Evolutionary conservation across 192 early-diverging fungal species (phyloP), one percentile per base, ranked within the genome.

Genomic region (Backusella australiensis): DNA sequence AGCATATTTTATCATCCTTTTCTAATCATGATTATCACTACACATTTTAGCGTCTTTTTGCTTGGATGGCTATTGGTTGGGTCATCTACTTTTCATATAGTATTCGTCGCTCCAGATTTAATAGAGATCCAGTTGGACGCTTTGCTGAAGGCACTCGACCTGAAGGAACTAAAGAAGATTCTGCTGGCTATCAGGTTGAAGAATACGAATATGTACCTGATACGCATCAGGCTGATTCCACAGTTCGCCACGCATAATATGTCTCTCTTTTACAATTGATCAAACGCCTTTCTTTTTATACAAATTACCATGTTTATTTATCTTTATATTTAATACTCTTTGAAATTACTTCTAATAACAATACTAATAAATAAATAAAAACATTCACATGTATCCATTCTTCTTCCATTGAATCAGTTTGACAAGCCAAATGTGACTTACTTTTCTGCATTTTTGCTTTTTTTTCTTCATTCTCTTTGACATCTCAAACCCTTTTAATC

Each of bases 1-100:
- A 7, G 29, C 11, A 63, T 63, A 63, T 59, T 56, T 7, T n/a
- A 53, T n/a, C 19, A 21, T 2, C 23, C 26, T 29, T 63, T 63
- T 29, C 56, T 63, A 63, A 26, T 63, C 12, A 29, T 49, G 12
- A 44, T 44, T 44, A 44, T 44, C 14, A 44, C 6, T 44, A 29
- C 12, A 26, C 26, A 63, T 29, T 32, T 63, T 29, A 63, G 56
- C 91, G 95, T 44, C 80, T 96, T 32, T 87, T 93, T 66, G 87
- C 90, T 34, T 95, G 95, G 95, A 86, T 94, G 72, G 93, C 75
- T 0, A 76, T 95, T 8, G 96, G 96, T 14, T 59, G 93, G 32
- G 17, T 95, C 1, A 84, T 97, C 26, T 97, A 96, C 72, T 76
- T 86, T 6, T 11, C 83, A 2, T 95, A 93, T 75, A 91, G 93